Evolutionary conservation across 2,329 filamentous ascomycete genomes (phyloP), one percentile per base, ranked within the genome.

Genomic region (Pestalotiopsis sp.): DNA sequence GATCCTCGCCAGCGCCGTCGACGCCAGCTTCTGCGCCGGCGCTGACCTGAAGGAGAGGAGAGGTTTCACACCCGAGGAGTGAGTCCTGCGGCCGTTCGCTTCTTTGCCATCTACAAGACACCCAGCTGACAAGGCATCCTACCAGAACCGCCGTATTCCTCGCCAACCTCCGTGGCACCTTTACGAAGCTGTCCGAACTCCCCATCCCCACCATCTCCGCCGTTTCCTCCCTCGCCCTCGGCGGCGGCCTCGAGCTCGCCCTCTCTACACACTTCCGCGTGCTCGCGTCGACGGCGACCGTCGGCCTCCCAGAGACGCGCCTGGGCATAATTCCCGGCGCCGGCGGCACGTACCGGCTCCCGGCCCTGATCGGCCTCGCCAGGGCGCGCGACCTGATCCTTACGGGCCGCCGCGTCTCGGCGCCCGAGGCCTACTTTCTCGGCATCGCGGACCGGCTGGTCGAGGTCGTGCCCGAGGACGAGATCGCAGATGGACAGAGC

Each of bases 261-360:
- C 89, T 99, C 6, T 91, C 92, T 73, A 97, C 95, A 1, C 91
- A 96, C 80, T 90, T 99, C 81, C 93, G 96, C 73, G 91, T 99
- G 66, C 91, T 98, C 73, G 88, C 91, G 39, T 94, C 93, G 52
- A 92, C 91, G 41, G 92, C 94, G 17, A 83, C 86, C 27, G 90
- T 99, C 67, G 95, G 90, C 0, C 89, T 98, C 4, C 96, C 96
- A 1, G 96, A 99, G 80, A 98, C 96, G 1, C 88, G 95, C 2
- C 87, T 99, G 2, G 96, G 92, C 68, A 99, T 99, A 78, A 92
- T 99, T 72, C 96, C 96, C 3, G 96, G 96, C 69, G 96, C 95
- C 2, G 96, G 96, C 58, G 96, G 95, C 70, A 98, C 95, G 1
- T 93, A 94, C 80, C 91, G 96, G 11, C 89, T 99, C 0, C 94